phyloP scores from a whole-genome alignment of 805 yeast species.

The Sporopachydermia quercuum region DNA sequence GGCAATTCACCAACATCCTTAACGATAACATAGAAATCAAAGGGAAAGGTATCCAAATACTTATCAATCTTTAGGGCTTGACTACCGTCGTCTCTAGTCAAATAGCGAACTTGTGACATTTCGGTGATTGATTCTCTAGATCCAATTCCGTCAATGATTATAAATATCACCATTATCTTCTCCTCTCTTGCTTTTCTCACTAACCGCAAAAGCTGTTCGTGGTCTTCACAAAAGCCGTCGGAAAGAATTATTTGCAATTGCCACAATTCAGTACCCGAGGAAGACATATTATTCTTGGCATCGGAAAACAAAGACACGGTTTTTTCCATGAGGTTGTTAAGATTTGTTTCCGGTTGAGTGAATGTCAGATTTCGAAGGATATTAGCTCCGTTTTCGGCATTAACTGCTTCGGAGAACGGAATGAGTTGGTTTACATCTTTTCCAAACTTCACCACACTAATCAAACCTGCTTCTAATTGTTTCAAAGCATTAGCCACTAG shows the following conservation, averaged over 20 bases:
- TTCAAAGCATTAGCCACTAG: conserved; percentile 87
- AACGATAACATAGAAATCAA: conserved; percentile 91
- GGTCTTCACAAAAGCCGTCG: conserved; percentile 97
- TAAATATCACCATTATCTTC: conserved; percentile 88
- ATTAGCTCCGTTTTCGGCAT: conserved; percentile 67
- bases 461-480: conserved; percentile 86
- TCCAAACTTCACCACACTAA: conserved; percentile 85
- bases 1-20: conserved; percentile 82
- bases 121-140: conserved; percentile 65
- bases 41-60: conserved; percentile 89
- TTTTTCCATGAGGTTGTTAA: conserved; percentile 52
- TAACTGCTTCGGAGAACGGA: conserved; percentile 77
- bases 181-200: conserved; percentile 89
- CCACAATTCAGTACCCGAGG: conserved; percentile 54
- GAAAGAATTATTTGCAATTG: conserved; percentile 84
- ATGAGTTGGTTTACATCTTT: conserved; percentile 72
- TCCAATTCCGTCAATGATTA: conserved; percentile 80
- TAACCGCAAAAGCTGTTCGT: conserved; percentile 61
- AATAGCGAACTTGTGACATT: conserved; percentile 82
- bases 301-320: conserved; percentile 63
- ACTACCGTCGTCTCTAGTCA: conserved; percentile 51
- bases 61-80: conserved; percentile 63
- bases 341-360: conserved; percentile 78
- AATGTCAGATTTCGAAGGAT: conserved; percentile 83
- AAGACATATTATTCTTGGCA: conserved; percentile 28